phyloP scores from a whole-genome alignment of 140 eudicot genomes.

The Flaveria floridana region DNA sequence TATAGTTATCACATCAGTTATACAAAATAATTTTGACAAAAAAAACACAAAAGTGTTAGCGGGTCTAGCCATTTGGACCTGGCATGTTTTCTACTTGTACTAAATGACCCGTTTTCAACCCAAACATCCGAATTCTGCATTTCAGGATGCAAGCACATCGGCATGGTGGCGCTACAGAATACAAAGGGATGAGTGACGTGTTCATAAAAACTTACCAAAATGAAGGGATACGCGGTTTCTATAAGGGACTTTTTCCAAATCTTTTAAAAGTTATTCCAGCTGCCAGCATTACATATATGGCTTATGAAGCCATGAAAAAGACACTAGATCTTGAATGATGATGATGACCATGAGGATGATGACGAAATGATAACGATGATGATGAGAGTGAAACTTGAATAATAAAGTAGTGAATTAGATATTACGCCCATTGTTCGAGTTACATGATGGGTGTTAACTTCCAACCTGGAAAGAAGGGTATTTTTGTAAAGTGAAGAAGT shows the following conservation, averaged over 20 bases:
- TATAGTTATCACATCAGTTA: not conserved
- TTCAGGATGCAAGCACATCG: constrained; percentile 92
- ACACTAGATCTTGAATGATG: constrained; percentile 67
- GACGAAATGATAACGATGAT: constrained; percentile 28
- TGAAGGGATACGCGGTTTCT: constrained; percentile 85
- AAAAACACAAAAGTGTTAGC: not conserved
- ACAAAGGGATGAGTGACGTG: constrained; percentile 72
- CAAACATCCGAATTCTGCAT: constrained; percentile 20
- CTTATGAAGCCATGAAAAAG: constrained; percentile 91
- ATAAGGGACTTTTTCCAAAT: constrained; percentile 95
- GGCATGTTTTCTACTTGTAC: not conserved
- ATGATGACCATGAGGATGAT: constrained; percentile 38
- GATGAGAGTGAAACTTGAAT: constrained; percentile 40
- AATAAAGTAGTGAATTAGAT: constrained; percentile 37
- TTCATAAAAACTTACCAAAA: constrained; percentile 61
- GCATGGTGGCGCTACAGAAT: constrained; percentile 36
- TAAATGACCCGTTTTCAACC: not conserved
- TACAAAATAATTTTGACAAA: not conserved
- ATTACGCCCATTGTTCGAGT: constrained; percentile 42
- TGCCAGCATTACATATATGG: constrained; percentile 91
- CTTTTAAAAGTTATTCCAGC: constrained; percentile 97
- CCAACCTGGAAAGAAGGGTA: constrained; percentile 33
- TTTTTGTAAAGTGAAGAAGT: constrained; percentile 32
- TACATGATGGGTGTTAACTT: constrained; percentile 39
- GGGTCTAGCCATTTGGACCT: not conserved